These are phyloP conservation scores for Aspergillus ustus DNA, from an alignment of 2,329 filamentous ascomycete species.

Conservation along the genomic window DNA sequence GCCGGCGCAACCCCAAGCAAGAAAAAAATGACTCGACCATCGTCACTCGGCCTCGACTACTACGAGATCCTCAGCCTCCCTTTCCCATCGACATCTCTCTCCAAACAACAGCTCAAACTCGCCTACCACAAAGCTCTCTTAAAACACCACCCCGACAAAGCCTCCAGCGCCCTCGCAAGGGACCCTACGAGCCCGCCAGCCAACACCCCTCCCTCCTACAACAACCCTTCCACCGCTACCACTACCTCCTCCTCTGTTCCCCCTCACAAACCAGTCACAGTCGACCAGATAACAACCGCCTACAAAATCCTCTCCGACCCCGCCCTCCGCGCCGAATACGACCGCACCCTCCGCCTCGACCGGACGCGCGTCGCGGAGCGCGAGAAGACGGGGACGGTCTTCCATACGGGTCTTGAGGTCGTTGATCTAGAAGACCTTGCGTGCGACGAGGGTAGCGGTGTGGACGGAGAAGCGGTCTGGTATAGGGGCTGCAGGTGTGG, in stretches of 20 bases:
- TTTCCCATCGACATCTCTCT: conserved; percentile 32
- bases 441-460: conserved; percentile 44
- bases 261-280: conserved; percentile 38
- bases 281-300: conserved; percentile 65
- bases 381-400: conserved; percentile 41
- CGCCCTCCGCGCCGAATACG: conserved; percentile 52
- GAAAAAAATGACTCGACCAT: conserved; percentile 26
- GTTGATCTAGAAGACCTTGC: conserved; percentile 62
- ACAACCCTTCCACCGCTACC: neutral
- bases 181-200: neutral
- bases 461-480: conserved; percentile 54
- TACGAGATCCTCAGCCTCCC: conserved; percentile 49
- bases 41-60: conserved; percentile 28
- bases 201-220: neutral
- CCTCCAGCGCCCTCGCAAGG: conserved; percentile 22
- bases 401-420: conserved; percentile 59
- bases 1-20: neutral
- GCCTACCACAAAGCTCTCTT: conserved; percentile 64
- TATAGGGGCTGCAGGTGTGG: conserved; percentile 62
- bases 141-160: conserved; percentile 64
- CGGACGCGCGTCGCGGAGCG: conserved; percentile 31
- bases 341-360: conserved; percentile 48
- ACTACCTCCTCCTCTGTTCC: neutral
- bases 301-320: conserved; percentile 59
- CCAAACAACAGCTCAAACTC: conserved; percentile 52